Conservation (phyloP, 768 basidiomycete species). For the Suillus brevipes region DNA sequence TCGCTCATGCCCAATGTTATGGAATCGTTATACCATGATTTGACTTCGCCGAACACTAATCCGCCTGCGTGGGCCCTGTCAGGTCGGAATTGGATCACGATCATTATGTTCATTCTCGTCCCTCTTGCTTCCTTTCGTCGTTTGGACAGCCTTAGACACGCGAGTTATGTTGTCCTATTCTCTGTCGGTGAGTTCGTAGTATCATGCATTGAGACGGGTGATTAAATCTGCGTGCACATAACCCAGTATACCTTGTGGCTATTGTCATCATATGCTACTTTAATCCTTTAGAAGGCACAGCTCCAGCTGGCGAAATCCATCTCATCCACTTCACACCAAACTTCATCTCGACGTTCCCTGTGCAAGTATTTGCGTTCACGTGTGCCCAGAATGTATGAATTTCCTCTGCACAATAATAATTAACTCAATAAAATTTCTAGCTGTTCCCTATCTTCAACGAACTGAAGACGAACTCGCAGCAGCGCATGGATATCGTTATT, state of each 20-base stretch:
- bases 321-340: conserved; percentile 72
- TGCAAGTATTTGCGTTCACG: conserved; percentile 91
- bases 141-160: conserved; percentile 84
- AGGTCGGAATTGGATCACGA: conserved; percentile 79
- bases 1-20: conserved; percentile 92
- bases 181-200: conserved; percentile 71
- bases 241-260: conserved; percentile 70
- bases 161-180: conserved; percentile 89
- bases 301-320: conserved; percentile 63
- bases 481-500: conserved; percentile 85
- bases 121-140: conserved; percentile 83
- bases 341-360: conserved; percentile 86
- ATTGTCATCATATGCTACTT: conserved; percentile 84
- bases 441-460: conserved; percentile 96
- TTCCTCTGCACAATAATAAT: conserved; percentile 7
- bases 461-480: conserved; percentile 75
- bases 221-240: not conserved
- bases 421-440: conserved; percentile 38
- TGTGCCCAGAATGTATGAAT: conserved; percentile 85
- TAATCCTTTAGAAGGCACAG: conserved; percentile 65
- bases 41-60: conserved; percentile 59
- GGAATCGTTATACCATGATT: conserved; percentile 74
- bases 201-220: not conserved
- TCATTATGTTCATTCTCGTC: conserved; percentile 73
- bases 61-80: conserved; percentile 77